Percentiles rank a stretch among this genome's conserved stretches.
Evolutionary conservation across 441 rosid genomes (phyloP).

Genomic region (Flueggea neowawraea): DNA sequence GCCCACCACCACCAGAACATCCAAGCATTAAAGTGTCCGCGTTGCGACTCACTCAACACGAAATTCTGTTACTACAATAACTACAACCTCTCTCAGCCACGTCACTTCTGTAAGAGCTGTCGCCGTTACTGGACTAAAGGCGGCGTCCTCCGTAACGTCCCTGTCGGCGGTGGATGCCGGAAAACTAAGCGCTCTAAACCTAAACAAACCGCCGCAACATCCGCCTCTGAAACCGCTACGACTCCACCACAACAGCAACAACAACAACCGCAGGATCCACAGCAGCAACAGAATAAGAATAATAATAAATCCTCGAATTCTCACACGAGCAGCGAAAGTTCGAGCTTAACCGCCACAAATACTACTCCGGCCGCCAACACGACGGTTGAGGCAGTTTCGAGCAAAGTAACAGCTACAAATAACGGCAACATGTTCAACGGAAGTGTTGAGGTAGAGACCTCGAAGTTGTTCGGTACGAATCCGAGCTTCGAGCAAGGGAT

Average conservation of each 20-base stretch:
- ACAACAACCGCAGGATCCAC: too few relatives aligned
- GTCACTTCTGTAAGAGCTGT: slow-evolving; percentile 91
- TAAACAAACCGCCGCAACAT: slow-evolving; percentile 13
- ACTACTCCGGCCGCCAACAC: slow-evolving; percentile 1
- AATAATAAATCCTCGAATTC: slow-evolving; percentile 35
- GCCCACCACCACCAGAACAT: too few relatives aligned
- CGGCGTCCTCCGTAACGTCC: slow-evolving; percentile 92
- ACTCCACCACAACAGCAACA: slow-evolving; percentile 5
- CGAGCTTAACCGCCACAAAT: slow-evolving; percentile 70
- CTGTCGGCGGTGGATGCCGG: slow-evolving; percentile 91
- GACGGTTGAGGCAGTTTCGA: slow-evolving; percentile 44
- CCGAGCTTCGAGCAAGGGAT: slow-evolving; percentile 45
- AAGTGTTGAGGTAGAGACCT: slow-evolving; percentile 7
- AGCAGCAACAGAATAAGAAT: too few relatives aligned
- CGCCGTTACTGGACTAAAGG: slow-evolving; percentile 97
- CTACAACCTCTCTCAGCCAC: slow-evolving; percentile 94
- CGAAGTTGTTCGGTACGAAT: neutral
- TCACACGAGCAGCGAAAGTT: slow-evolving; percentile 81
- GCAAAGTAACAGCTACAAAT: slow-evolving; percentile 27
- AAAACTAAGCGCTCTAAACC: slow-evolving; percentile 57
- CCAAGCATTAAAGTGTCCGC: slow-evolving; percentile 83
- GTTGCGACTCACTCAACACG: slow-evolving; percentile 83
- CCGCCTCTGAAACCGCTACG: slow-evolving; percentile 13
- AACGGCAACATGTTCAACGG: slow-evolving; percentile 21
- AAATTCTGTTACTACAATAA: slow-evolving; percentile 94